These are phyloP conservation scores for Mycosphaerella sp. DNA, from an alignment of 2,329 filamentous ascomycete species.

Conservation along the genomic window DNA sequence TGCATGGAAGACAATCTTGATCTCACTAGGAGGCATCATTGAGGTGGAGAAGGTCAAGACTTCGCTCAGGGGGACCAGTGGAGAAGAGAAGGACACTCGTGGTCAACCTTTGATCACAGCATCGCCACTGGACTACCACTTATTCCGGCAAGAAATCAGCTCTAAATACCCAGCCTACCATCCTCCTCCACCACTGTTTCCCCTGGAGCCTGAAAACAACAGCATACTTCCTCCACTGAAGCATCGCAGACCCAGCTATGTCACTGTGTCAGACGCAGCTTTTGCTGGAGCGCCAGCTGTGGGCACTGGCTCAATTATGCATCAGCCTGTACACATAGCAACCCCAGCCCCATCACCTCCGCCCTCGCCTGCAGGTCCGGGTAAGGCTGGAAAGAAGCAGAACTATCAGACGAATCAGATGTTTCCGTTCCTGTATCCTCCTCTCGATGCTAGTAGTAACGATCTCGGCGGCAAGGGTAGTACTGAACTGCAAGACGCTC, in stretches of 20 bases:
- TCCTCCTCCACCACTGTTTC: constrained; percentile 74
- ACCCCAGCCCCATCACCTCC: constrained; percentile 94
- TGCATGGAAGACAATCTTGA: constrained; percentile 84
- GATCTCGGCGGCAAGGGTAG: constrained; percentile 82
- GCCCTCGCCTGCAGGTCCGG: constrained; percentile 73
- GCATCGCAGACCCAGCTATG: constrained; percentile 54
- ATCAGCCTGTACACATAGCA: constrained; percentile 97
- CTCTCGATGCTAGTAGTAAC: constrained; percentile 81
- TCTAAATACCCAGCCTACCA: constrained; percentile 98
- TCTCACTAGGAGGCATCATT: constrained; percentile 73
- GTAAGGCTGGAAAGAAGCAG: constrained; percentile 95
- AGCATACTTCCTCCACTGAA: constrained; percentile 81
- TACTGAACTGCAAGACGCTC: constrained; percentile 68
- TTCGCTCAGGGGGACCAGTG: constrained; percentile 55
- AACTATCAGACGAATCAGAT: constrained; percentile 99
- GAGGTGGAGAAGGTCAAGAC: constrained; percentile 69
- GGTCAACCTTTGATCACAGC: constrained; percentile 79
- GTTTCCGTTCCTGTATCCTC: constrained; percentile 96
- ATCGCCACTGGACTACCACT: constrained; percentile 90
- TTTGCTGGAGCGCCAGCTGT: constrained; percentile 45
- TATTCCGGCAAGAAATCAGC: constrained; percentile 92
- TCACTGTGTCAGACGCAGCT: constrained; percentile 30
- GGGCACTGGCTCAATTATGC: constrained; percentile 64
- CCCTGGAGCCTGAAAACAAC: constrained; percentile 82
- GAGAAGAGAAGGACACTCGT: constrained; percentile 51